Evolutionary conservation across 169 alveolate species (phyloP).

Genomic region (Plasmodium malariae): DNA sequence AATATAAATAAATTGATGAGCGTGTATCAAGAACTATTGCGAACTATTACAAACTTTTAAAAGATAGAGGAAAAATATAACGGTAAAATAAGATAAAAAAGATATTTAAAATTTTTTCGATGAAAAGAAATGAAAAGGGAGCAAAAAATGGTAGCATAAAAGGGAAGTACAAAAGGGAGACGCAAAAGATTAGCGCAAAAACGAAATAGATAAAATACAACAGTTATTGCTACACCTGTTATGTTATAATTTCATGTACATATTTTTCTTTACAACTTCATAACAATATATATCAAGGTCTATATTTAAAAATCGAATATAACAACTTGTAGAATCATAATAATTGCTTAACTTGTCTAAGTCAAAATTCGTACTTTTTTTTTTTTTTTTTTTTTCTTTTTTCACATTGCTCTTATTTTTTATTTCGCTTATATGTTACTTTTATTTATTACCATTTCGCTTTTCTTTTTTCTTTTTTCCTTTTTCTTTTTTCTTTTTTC

Average conservation of each 20-base stretch:
- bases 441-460: too few relatives aligned
- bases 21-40: too few relatives aligned
- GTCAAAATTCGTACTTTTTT: background rate
- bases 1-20: background rate
- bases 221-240: background rate
- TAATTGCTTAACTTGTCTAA: background rate
- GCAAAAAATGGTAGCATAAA: background rate
- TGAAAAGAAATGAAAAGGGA: background rate
- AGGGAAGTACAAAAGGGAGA: background rate
- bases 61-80: background rate
- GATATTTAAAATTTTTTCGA: background rate
- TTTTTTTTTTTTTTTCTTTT: too few relatives aligned
- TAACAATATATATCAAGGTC: background rate
- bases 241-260: background rate
- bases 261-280: background rate
- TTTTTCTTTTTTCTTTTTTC: too few relatives aligned
- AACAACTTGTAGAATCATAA: background rate
- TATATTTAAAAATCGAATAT: background rate
- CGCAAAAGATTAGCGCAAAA: background rate
- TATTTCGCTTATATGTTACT: too few relatives aligned
- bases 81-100: background rate
- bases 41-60: background rate
- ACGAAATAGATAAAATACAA: background rate
- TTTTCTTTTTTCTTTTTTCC: too few relatives aligned
- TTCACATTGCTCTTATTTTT: too few relatives aligned